Percentiles rank a stretch among this genome's conserved stretches.
phyloP scores from a whole-genome alignment of 495 filamentous ascomycete genomes.

The Elasticomyces elasticus region DNA sequence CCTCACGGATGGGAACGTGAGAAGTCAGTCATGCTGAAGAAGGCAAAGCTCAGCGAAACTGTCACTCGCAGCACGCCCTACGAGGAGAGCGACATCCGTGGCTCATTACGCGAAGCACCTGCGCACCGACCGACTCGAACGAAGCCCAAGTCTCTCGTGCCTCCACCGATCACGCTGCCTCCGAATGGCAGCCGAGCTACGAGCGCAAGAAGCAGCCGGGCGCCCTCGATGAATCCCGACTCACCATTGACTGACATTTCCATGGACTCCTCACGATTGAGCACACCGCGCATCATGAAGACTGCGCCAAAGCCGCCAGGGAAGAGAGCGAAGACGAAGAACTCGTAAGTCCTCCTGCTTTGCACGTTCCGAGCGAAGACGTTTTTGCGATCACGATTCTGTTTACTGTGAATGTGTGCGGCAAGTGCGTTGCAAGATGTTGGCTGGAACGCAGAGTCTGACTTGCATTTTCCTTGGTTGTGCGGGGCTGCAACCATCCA shows the following conservation, averaged over 20 bases:
- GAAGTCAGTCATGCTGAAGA: constrained; percentile 15
- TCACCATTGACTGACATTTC: constrained; percentile 20
- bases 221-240: constrained; percentile 5
- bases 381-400: neutral
- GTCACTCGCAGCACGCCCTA: constrained; percentile 18
- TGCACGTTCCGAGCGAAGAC: neutral
- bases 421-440: neutral
- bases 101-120: neutral
- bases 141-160: constrained; percentile 3
- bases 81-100: constrained; percentile 25
- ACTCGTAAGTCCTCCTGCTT: constrained; percentile 48
- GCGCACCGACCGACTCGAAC: neutral
- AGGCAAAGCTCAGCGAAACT: constrained; percentile 19
- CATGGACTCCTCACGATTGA: constrained; percentile 12
- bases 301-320: constrained; percentile 39
- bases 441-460: constrained; percentile 5
- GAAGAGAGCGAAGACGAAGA: constrained; percentile 54
- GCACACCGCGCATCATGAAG: constrained; percentile 23
- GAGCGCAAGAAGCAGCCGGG: constrained; percentile 1
- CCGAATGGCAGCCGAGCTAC: neutral
- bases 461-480: neutral
- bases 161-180: constrained; percentile 4
- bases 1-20: constrained; percentile 21
- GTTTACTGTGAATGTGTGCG: neutral
- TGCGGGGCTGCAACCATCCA: constrained; percentile 10